A percentile compares a stretch with the other conserved stretches of the same genome.
Evolutionary conservation across 2,329 filamentous ascomycete genomes (phyloP).

Genomic region (Colletotrichum sp.): DNA sequence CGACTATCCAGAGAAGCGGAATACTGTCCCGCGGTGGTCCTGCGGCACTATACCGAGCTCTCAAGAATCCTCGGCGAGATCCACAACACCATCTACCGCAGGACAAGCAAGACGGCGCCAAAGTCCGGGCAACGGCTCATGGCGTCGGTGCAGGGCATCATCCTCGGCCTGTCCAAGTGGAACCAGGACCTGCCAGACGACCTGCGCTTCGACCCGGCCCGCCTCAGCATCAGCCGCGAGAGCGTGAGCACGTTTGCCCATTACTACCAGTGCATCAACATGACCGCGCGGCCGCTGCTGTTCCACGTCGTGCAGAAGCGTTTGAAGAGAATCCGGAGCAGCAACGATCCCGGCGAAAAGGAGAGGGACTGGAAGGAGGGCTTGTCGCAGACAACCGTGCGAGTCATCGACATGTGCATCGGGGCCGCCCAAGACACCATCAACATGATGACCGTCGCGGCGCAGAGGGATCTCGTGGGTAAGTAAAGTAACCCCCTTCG

Average conservation of each 20-base stretch:
- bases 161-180: conserved; percentile 54
- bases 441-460: conserved; percentile 26
- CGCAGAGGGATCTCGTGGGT: conserved; percentile 50
- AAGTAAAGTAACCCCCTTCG: conserved; percentile 27
- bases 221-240: conserved; percentile 51
- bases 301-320: conserved; percentile 33
- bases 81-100: conserved; percentile 50
- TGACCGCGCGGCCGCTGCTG: conserved; percentile 33
- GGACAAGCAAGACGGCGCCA: conserved; percentile 34
- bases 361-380: conserved; percentile 23
- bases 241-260: conserved; percentile 42
- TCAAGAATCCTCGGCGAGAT: conserved; percentile 32
- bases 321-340: conserved; percentile 23
- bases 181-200: conserved; percentile 50
- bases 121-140: conserved; percentile 53
- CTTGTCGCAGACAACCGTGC: conserved; percentile 34
- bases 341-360: conserved; percentile 1
- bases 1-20: conserved; percentile 30
- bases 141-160: conserved; percentile 55
- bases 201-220: conserved; percentile 52
- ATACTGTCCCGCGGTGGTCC: conserved; percentile 31
- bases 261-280: conserved; percentile 40
- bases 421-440: conserved; percentile 32
- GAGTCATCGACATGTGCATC: conserved; percentile 36
- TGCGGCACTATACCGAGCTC: conserved; percentile 32